These are phyloP conservation scores for Hydnomerulius pinastri DNA, from an alignment of 768 basidiomycete species.

Conservation along the genomic window DNA sequence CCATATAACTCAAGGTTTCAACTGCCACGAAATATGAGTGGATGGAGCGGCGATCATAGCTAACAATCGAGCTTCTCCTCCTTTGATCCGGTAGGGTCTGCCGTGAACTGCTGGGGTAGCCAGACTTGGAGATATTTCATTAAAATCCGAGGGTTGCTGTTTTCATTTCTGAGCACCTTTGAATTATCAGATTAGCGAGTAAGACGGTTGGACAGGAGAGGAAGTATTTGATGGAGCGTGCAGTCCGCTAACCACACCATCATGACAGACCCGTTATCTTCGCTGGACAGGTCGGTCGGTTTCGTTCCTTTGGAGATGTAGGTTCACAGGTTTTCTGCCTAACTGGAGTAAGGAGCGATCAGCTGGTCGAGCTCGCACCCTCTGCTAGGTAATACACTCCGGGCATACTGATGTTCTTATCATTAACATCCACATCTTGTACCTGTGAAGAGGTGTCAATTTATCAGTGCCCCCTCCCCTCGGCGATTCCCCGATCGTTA, in stretches of 20 bases:
- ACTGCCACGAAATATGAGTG: conserved; percentile 12
- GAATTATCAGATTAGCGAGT: conserved; percentile 17
- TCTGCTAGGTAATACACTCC: not conserved
- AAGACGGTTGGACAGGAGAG: not conserved
- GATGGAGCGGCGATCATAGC: conserved; percentile 24
- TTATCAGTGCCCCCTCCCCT: conserved; percentile 6
- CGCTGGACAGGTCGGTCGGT: conserved; percentile 10
- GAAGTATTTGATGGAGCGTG: conserved; percentile 6
- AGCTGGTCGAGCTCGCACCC: not conserved
- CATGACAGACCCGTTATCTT: conserved; percentile 7
- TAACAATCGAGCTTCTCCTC: conserved; percentile 17
- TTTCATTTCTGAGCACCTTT: conserved; percentile 2
- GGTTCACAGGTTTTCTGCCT: not conserved
- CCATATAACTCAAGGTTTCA: conserved; percentile 15
- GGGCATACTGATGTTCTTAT: not conserved
- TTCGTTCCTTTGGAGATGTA: not conserved
- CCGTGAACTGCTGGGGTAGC: conserved; percentile 4
- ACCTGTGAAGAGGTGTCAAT: not conserved
- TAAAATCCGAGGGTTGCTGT: conserved; percentile 17
- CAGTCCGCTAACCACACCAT: not conserved
- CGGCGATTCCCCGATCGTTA: conserved; percentile 16
- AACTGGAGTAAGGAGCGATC: conserved; percentile 12
- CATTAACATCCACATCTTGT: conserved; percentile 2
- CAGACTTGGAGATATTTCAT: conserved; percentile 27
- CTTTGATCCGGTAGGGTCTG: conserved; percentile 12